Evolutionary conservation across 805 yeast species (phyloP).

Genomic region (Monosporozyma siamensis): DNA sequence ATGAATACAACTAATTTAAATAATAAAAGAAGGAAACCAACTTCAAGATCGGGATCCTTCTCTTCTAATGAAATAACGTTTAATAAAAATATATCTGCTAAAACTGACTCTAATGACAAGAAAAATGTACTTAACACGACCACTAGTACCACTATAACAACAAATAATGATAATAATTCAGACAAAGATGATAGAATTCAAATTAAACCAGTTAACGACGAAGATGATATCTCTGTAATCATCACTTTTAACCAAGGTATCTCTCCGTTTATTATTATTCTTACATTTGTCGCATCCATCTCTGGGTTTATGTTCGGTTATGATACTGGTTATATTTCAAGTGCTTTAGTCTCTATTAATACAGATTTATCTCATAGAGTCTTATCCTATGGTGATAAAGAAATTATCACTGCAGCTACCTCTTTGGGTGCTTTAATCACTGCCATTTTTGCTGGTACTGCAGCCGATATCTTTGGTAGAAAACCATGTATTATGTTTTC

Average conservation of each 20-base stretch:
- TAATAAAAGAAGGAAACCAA: not conserved
- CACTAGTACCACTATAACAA: too few species aligned
- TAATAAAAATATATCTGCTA: not conserved
- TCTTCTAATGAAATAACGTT: not conserved
- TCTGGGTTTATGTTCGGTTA: slow-evolving; percentile 97
- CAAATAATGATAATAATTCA: not conserved
- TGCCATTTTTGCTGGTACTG: slow-evolving; percentile 65
- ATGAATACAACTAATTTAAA: slow-evolving; percentile 1
- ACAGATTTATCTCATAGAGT: slow-evolving; percentile 53
- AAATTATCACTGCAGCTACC: slow-evolving; percentile 87
- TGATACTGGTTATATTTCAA: slow-evolving; percentile 94
- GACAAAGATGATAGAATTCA: slow-evolving; percentile 15
- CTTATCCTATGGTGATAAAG: slow-evolving; percentile 71
- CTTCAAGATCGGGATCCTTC: not conserved
- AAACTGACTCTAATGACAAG: not conserved
- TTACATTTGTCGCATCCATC: slow-evolving; percentile 73
- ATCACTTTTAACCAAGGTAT: slow-evolving; percentile 45
- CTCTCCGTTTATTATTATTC: slow-evolving; percentile 51
- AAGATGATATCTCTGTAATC: slow-evolving; percentile 40
- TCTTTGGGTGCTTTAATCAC: slow-evolving; percentile 87
- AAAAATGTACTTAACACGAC: not conserved
- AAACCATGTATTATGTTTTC: slow-evolving; percentile 77
- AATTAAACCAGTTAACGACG: slow-evolving; percentile 36
- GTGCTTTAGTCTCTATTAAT: slow-evolving; percentile 81
- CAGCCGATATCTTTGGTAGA: slow-evolving; percentile 80